Conservation (phyloP, 164 flowering plant species). For the Liriodendron chinense region DNA sequence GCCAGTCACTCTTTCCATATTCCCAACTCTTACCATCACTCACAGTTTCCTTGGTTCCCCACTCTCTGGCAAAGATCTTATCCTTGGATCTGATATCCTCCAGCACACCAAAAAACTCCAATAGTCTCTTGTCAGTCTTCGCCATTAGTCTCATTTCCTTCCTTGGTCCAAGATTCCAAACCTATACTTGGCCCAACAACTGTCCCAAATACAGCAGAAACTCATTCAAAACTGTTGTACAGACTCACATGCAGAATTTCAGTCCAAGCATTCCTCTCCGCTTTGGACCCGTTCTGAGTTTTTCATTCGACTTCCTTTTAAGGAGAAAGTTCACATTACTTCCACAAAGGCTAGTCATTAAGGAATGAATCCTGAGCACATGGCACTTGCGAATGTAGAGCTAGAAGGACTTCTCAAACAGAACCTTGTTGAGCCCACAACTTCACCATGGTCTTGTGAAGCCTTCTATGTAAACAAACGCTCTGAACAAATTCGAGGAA, state of each 20-base stretch:
- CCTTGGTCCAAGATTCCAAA: no score
- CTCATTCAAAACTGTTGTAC: background rate
- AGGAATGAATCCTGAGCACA: background rate
- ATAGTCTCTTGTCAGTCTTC: no score
- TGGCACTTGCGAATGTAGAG: background rate
- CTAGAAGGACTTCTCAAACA: background rate
- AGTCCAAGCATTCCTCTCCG: no score
- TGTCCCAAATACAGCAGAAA: background rate
- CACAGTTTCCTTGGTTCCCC: background rate
- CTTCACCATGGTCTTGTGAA: no score
- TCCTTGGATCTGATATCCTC: background rate
- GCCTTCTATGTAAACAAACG: no score
- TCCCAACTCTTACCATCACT: no score
- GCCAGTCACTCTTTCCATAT: no score
- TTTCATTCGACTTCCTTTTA: no score
- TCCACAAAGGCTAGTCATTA: background rate
- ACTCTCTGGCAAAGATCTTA: background rate
- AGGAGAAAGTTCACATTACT: background rate
- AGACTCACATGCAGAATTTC: no score
- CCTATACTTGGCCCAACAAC: no score
- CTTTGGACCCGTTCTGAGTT: no score
- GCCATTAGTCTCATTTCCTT: no score
- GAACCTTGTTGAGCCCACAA: background rate
- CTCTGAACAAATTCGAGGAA: background rate
- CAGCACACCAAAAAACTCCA: background rate